These are phyloP conservation scores for Colletotrichum horii DNA, from an alignment of 2,329 filamentous ascomycete genomes.

Conservation along the genomic window DNA sequence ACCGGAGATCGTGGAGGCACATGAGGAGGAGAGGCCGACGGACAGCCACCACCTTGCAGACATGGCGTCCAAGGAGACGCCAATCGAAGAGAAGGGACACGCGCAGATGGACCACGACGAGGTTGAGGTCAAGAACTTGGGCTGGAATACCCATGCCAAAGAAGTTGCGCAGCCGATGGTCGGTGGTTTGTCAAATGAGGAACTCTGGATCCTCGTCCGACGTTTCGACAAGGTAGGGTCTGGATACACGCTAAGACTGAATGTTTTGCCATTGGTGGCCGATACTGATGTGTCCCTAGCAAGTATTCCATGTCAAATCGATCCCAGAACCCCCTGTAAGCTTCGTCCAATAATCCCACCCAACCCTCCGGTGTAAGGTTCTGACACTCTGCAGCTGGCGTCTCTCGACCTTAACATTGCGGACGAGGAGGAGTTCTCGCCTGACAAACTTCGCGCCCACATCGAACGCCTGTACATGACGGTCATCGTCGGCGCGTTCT, in stretches of 20 bases:
- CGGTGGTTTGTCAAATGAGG: conserved; percentile 72
- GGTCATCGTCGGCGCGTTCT: conserved; percentile 70
- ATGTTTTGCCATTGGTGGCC: background rate
- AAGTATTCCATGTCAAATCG: conserved; percentile 72
- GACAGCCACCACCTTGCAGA: conserved; percentile 42
- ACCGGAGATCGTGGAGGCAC: conserved; percentile 32
- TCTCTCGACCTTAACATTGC: conserved; percentile 81
- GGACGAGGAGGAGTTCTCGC: conserved; percentile 83
- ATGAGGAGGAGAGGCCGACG: conserved; percentile 34
- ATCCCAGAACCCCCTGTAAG: conserved; percentile 42
- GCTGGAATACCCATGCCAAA: conserved; percentile 69
- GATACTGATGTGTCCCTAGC: conserved; percentile 44
- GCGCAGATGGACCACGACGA: conserved; percentile 54
- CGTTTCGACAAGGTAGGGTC: conserved; percentile 68
- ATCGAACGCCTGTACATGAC: conserved; percentile 85
- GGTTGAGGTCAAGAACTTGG: conserved; percentile 67
- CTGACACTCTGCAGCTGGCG: conserved; percentile 49
- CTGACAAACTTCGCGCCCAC: conserved; percentile 80
- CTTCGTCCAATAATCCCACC: conserved; percentile 41
- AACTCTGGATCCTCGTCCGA: conserved; percentile 73
- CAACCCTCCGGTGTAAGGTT: conserved; percentile 29
- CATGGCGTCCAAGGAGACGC: conserved; percentile 25
- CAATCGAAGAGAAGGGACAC: conserved; percentile 45
- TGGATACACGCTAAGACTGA: conserved; percentile 12
- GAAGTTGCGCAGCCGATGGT: conserved; percentile 66